Evolutionary conservation across 768 basidiomycete genomes (phyloP).

Genomic region (Mycena vitilis): DNA sequence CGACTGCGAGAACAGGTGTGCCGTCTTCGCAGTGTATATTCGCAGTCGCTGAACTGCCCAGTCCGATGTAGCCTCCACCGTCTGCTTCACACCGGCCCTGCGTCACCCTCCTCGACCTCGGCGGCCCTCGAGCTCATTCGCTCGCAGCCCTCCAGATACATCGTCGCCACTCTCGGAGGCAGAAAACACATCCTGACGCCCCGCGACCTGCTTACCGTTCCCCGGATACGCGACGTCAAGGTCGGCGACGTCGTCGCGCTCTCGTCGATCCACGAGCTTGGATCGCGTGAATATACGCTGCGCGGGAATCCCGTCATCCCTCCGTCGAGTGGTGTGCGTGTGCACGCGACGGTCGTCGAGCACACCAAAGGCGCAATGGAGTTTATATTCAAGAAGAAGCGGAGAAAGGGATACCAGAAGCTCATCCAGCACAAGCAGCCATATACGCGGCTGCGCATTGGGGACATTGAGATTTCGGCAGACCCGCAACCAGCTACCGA

Average conservation of each 20-base stretch:
- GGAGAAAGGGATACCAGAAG: slow-evolving; percentile 97
- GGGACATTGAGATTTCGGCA: slow-evolving; percentile 69
- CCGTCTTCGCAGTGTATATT: not conserved
- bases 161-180: slow-evolving; percentile 89
- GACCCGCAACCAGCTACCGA: not conserved
- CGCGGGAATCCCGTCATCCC: slow-evolving; percentile 82
- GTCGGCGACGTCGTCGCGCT: slow-evolving; percentile 89
- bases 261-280: slow-evolving; percentile 91
- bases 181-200: slow-evolving; percentile 91
- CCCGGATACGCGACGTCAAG: slow-evolving; percentile 84
- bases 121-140: slow-evolving; percentile 84
- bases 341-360: slow-evolving; percentile 94
- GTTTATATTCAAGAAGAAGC: slow-evolving; percentile 94
- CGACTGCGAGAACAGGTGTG: slow-evolving; percentile 25
- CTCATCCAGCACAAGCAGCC: slow-evolving; percentile 94
- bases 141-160: slow-evolving; percentile 92
- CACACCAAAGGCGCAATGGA: slow-evolving; percentile 97
- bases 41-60: not conserved
- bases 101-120: slow-evolving; percentile 54
- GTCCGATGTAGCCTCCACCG: slow-evolving; percentile 37
- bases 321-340: slow-evolving; percentile 67
- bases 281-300: slow-evolving; percentile 94
- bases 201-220: slow-evolving; percentile 93
- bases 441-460: slow-evolving; percentile 94
- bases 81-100: slow-evolving; percentile 34